phyloP scores from a whole-genome alignment of 768 basidiomycete genomes.

The Rhodocollybia butyracea region DNA sequence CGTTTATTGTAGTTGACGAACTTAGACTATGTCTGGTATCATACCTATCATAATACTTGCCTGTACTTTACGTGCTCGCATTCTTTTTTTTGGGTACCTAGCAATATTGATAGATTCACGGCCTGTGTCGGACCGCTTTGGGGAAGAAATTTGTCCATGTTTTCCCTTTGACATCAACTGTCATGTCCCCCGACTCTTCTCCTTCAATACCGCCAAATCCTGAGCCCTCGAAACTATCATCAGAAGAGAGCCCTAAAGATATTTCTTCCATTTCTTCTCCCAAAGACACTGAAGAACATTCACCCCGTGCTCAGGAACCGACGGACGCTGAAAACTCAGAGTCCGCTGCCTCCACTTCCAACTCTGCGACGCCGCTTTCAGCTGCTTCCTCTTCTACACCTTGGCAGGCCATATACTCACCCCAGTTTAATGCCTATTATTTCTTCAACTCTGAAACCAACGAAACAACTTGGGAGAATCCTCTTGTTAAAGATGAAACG shows the following conservation, averaged over 20 bases:
- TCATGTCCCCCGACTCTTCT: slow-evolving; percentile 1
- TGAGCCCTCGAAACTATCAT: background rate
- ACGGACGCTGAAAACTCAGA: slow-evolving; percentile 8
- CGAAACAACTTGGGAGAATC: slow-evolving; percentile 85
- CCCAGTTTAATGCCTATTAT: slow-evolving; percentile 79
- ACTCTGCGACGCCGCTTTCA: slow-evolving; percentile 4
- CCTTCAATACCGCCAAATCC: slow-evolving; percentile 3
- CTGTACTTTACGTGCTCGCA: background rate
- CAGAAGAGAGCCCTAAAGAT: background rate
- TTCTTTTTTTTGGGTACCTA: background rate
- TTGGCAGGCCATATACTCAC: slow-evolving; percentile 84
- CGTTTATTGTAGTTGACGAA: background rate
- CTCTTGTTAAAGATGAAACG: slow-evolving; percentile 41
- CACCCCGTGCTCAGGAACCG: too few species aligned
- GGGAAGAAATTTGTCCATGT: too few species aligned
- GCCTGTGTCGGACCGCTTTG: background rate
- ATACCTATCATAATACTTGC: background rate
- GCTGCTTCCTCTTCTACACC: slow-evolving; percentile 21
- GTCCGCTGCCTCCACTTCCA: slow-evolving; percentile 3
- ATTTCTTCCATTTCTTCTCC: background rate
- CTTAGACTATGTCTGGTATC: slow-evolving; percentile 1
- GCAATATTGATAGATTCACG: background rate
- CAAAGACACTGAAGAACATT: slow-evolving; percentile 6
- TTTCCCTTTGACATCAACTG: background rate
- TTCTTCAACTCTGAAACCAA: slow-evolving; percentile 75